phyloP scores from a whole-genome alignment of 768 basidiomycete genomes.

The Calocera cornea region DNA sequence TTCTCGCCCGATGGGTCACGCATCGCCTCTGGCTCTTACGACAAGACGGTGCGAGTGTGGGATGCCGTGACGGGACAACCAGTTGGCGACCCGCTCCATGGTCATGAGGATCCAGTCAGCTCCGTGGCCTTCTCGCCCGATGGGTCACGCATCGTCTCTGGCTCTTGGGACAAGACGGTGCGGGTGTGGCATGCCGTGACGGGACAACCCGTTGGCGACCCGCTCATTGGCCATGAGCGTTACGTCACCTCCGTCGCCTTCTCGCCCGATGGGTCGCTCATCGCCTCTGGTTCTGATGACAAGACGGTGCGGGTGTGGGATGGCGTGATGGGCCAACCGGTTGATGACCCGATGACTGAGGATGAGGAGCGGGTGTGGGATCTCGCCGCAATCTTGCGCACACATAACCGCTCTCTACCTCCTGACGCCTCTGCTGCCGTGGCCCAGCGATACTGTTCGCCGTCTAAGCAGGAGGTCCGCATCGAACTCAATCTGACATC shows the following conservation, averaged over 20 bases:
- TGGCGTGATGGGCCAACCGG: neutral
- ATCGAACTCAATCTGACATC: too few relatives aligned
- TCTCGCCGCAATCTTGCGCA: neutral
- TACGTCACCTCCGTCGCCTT: neutral
- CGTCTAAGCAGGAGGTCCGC: too few relatives aligned
- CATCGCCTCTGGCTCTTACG: conserved; percentile 6
- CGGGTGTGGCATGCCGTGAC: conserved; percentile 1
- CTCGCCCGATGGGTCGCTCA: conserved; percentile 6
- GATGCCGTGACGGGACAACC: neutral
- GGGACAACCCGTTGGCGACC: neutral
- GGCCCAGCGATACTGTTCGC: too few relatives aligned
- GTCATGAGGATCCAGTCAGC: neutral
- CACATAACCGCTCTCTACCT: too few relatives aligned
- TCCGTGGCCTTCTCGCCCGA: conserved; percentile 5
- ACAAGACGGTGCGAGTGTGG: conserved; percentile 6
- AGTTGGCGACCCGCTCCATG: neutral
- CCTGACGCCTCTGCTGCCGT: too few relatives aligned
- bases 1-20: neutral
- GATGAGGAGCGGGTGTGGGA: conserved; percentile 5
- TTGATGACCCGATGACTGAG: neutral
- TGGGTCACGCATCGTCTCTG: conserved; percentile 1
- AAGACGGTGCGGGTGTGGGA: conserved; percentile 5
- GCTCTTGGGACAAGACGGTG: conserved; percentile 6
- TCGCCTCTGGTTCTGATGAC: conserved; percentile 9
- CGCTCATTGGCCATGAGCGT: neutral